phyloP scores from a whole-genome alignment of 73 alveolate genomes.

The Paramecium biaurelia region DNA sequence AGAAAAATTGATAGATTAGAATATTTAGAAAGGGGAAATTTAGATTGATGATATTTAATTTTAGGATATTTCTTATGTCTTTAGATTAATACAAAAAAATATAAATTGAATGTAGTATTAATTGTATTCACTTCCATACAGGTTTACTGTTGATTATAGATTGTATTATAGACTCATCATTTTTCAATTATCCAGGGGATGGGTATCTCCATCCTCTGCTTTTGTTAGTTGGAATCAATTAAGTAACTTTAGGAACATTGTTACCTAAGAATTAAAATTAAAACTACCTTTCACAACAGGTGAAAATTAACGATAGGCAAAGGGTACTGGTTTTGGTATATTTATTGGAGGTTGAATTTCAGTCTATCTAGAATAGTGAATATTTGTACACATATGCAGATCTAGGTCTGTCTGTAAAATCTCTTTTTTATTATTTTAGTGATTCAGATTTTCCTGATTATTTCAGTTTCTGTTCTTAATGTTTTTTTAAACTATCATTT shows the following conservation, averaged over 20 bases:
- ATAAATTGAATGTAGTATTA: neutral
- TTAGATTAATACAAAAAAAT: neutral
- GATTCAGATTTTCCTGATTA: neutral
- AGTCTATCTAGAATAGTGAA: neutral
- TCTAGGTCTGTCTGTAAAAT: constrained; percentile 10
- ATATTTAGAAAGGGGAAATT: no score
- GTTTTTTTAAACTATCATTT: constrained; percentile 33
- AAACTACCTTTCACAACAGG: neutral
- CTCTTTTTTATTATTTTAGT: neutral
- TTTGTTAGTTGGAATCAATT: neutral
- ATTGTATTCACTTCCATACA: neutral
- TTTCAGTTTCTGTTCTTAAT: neutral
- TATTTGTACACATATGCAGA: neutral
- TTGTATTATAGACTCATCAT: neutral
- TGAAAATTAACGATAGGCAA: neutral
- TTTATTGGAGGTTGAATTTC: neutral
- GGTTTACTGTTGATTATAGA: neutral
- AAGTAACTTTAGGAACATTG: neutral
- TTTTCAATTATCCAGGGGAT: constrained; percentile 9
- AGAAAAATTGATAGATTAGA: neutral
- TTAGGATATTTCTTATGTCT: no score
- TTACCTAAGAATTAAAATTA: neutral
- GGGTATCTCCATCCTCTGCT: constrained; percentile 30
- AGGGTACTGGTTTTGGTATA: neutral
- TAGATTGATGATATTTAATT: no score